Base-by-base conservation (phyloP, 2,329 filamentous ascomycete species). In the Neocucurbitaria cava region DNA sequence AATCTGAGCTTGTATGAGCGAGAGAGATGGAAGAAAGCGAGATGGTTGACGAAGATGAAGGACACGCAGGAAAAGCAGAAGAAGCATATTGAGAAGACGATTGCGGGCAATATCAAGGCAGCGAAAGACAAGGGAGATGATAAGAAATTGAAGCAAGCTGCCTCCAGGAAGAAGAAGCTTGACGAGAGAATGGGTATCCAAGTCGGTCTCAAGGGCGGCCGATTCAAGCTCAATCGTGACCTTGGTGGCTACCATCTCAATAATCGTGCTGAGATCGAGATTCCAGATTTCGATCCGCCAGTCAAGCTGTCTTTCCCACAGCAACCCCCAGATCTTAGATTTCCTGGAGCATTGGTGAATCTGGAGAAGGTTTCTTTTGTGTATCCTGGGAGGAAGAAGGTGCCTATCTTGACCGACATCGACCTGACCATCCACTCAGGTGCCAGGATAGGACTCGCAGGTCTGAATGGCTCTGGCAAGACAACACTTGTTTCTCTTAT, bases 91-190 rank as follows among this genome's bases (percentile, higher is more conserved):
- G 88, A 94, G 74, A 85, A 90, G 64, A 90, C 87, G 0, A 92
- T 96, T 46, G 82, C 84, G 18, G 85, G 88, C 54, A 94, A 90
- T 62, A 84, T 92, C 66, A 89, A 88, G 61, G 85, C 88, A 18
- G 92, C 90, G 6, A 90, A 88, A 71, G 87, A 87, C 43, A 89
- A 88, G 23, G 90, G 91, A 26, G 91, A 96, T 67, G 89, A 92
- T 64, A 94, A 94, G 70, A 93, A 92, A 71, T 81, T 96, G 2
- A 87, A 90, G n/a, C 90, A 93, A 78, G 91, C 91, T 3, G 93
- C 92, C 59, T 91, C 88, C 4, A 83, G 91, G 0, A 90, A 93
- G 77, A 94, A 92, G 79, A 93, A 92, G 71, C 82, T 96, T 1
- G 91, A 96, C 52, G 88, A 95, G 50, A 82, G 91, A 5, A 90